Percentiles rank a stretch among this genome's conserved stretches.
These are phyloP conservation scores for Jackrogersella minutella DNA, from an alignment of 495 filamentous ascomycete genomes.

Conservation along the genomic window DNA sequence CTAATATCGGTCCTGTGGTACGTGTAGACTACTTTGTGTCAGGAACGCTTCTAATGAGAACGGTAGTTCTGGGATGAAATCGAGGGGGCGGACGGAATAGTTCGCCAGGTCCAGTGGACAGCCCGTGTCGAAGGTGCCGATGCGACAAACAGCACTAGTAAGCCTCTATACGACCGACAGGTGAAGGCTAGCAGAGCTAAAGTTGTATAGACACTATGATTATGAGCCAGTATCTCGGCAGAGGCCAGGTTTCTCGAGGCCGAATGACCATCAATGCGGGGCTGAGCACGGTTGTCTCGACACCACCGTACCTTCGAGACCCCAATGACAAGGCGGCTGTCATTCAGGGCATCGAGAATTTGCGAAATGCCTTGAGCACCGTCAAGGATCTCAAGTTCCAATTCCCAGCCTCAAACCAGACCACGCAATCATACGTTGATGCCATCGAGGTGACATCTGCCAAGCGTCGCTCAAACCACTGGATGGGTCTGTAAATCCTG, in stretches of 20 bases:
- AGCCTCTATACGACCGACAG: slow-evolving; percentile 5
- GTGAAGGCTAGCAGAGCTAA: slow-evolving; percentile 25
- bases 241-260: slow-evolving; percentile 69
- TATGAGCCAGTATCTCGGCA: slow-evolving; percentile 71
- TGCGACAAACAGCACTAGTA: slow-evolving; percentile 53
- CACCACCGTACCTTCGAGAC: slow-evolving; percentile 64
- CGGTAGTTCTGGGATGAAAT: slow-evolving; percentile 64
- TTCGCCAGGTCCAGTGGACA: slow-evolving; percentile 72
- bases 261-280: slow-evolving; percentile 65
- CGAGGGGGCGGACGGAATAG: slow-evolving; percentile 67
- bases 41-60: slow-evolving; percentile 18
- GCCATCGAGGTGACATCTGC: slow-evolving; percentile 59
- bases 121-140: slow-evolving; percentile 66
- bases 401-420: slow-evolving; percentile 59
- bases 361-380: slow-evolving; percentile 61
- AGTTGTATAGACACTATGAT: slow-evolving; percentile 59
- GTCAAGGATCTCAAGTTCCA: slow-evolving; percentile 62
- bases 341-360: slow-evolving; percentile 64
- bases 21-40: slow-evolving; percentile 21
- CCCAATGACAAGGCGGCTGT: slow-evolving; percentile 60
- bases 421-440: slow-evolving; percentile 63
- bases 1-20: slow-evolving; percentile 69
- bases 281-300: slow-evolving; percentile 63
- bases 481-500: slow-evolving; percentile 57
- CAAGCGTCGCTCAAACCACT: slow-evolving; percentile 73